Conservation (phyloP, 768 basidiomycete species). For the Russula sp. region DNA sequence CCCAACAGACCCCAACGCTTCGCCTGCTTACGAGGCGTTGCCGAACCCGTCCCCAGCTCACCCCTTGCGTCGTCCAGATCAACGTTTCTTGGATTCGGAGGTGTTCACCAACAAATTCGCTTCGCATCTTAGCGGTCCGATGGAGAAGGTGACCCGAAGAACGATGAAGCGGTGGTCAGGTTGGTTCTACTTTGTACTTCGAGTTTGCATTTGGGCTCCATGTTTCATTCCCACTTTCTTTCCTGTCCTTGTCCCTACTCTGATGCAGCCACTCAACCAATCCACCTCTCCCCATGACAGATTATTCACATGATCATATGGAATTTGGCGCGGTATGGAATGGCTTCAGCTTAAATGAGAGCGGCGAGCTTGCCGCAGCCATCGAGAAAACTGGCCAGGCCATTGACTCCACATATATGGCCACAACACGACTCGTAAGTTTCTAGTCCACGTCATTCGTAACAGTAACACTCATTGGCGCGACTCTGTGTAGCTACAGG, state of each 20-base stretch:
- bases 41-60: slow-evolving; percentile 87
- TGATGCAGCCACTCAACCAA: neutral
- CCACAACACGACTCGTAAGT: slow-evolving; percentile 80
- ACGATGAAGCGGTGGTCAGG: slow-evolving; percentile 94
- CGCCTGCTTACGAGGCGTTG: slow-evolving; percentile 71
- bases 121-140: slow-evolving; percentile 79
- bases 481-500: slow-evolving; percentile 58
- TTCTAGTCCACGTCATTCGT: neutral
- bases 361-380: slow-evolving; percentile 61
- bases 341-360: slow-evolving; percentile 88
- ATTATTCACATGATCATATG: slow-evolving; percentile 78
- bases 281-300: slow-evolving; percentile 30
- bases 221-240: neutral
- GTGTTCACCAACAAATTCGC: slow-evolving; percentile 94
- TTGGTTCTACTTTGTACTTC: slow-evolving; percentile 29
- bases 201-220: neutral
- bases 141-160: slow-evolving; percentile 95
- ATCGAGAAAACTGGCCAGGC: slow-evolving; percentile 98
- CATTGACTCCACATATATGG: slow-evolving; percentile 87
- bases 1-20: slow-evolving; percentile 72
- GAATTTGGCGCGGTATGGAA: slow-evolving; percentile 90
- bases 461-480: neutral
- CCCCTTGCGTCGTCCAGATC: slow-evolving; percentile 87
- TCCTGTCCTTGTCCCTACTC: neutral
- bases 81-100: slow-evolving; percentile 93